Conservation (phyloP, 176 grass and related monocot genomes). For the Areca catechu region DNA sequence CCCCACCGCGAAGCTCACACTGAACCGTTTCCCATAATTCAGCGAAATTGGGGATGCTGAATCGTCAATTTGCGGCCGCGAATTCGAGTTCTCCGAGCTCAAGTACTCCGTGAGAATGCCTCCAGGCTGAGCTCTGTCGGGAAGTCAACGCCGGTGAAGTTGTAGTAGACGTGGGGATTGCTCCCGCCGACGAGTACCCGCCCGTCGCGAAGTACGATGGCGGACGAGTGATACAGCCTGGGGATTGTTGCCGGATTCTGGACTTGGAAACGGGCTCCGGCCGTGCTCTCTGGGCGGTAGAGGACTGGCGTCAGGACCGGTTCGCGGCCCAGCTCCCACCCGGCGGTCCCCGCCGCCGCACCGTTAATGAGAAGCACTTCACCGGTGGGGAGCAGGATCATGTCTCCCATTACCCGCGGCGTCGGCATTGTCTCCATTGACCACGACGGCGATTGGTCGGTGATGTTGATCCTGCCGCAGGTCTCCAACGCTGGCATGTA, state of each 20-base stretch:
- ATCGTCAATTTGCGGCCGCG: conserved; percentile 35
- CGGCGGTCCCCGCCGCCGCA: conserved; percentile 47
- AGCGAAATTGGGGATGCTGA: conserved; percentile 15
- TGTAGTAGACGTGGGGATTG: conserved; percentile 72
- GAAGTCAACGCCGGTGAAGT: conserved; percentile 53
- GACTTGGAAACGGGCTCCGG: conserved; percentile 36
- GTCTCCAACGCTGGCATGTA: conserved; percentile 32
- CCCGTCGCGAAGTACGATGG: conserved; percentile 52
- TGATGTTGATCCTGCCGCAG: conserved; percentile 77
- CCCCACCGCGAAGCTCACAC: conserved; percentile 32
- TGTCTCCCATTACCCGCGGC: conserved; percentile 83
- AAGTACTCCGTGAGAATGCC: conserved; percentile 70
- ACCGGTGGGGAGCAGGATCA: conserved; percentile 62
- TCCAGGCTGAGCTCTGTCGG: conserved; percentile 78
- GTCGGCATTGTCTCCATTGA: conserved; percentile 60
- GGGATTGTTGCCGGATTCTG: conserved; percentile 34
- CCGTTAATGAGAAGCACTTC: conserved; percentile 67
- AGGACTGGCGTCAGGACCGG: conserved; percentile 36
- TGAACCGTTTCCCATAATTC: conserved; percentile 29
- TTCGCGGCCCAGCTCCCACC: conserved; percentile 45
- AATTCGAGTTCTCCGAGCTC: conserved; percentile 22
- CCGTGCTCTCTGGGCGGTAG: conserved; percentile 26
- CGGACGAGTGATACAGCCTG: conserved; percentile 62
- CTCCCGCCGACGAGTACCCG: conserved; percentile 70
- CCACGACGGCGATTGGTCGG: conserved; percentile 50